Evolutionary conservation across 257 asterid species (phyloP).

Genomic region (Echium plantagineum): DNA sequence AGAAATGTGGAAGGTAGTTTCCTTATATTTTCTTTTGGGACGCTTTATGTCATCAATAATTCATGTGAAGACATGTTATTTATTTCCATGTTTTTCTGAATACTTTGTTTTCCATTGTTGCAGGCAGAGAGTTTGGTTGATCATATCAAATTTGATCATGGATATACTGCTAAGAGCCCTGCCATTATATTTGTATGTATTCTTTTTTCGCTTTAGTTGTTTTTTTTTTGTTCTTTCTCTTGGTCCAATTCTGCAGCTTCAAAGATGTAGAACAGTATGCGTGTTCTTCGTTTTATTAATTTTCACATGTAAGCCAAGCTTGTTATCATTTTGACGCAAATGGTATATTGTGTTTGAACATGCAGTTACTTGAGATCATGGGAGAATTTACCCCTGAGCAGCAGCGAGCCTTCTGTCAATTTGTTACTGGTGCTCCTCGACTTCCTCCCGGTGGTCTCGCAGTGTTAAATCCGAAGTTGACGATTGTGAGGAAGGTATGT

Average conservation of each 20-base stretch:
- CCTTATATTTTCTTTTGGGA: constrained; percentile 7
- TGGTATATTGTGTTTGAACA: constrained; percentile 6
- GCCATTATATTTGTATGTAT: constrained; percentile 59
- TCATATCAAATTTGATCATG: constrained; percentile 97
- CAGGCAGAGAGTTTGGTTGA: constrained; percentile 85
- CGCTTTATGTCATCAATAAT: neutral
- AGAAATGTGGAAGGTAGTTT: constrained; percentile 87
- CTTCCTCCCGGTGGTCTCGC: constrained; percentile 99
- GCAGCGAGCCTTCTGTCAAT: constrained; percentile 94
- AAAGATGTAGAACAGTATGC: neutral
- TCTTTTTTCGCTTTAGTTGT: neutral
- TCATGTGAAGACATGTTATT: neutral
- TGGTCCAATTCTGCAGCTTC: no score
- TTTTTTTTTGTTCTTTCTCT: no score
- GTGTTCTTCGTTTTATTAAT: neutral
- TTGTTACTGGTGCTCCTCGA: constrained; percentile 98
- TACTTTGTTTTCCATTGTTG: constrained; percentile 15
- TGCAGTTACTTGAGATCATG: constrained; percentile 92
- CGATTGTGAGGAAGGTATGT: constrained; percentile 91
- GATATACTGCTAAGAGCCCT: constrained; percentile 95
- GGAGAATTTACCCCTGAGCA: constrained; percentile 89
- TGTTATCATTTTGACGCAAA: neutral
- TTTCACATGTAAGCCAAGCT: neutral
- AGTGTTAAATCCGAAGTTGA: constrained; percentile 83
- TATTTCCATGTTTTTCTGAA: neutral